A percentile compares a stretch with the other conserved stretches of the same genome.
phyloP scores from a whole-genome alignment of 306 rosid species.

The Quercus glauca region DNA sequence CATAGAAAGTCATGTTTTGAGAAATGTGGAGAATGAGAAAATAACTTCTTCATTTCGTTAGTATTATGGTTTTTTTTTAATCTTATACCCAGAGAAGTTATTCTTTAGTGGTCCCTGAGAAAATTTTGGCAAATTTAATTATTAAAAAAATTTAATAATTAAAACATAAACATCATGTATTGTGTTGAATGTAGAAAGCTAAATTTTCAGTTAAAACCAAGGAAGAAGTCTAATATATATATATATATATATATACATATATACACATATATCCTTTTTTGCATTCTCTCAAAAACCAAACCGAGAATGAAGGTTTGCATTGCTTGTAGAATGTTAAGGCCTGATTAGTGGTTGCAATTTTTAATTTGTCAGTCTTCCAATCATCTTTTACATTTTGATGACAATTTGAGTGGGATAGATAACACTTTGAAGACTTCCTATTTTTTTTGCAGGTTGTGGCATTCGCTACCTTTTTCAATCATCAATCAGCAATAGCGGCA shows the following conservation, averaged over 20 bases:
- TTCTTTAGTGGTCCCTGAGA: too few species aligned
- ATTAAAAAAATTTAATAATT: too few species aligned
- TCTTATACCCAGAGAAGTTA: too few species aligned
- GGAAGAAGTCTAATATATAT: too few species aligned
- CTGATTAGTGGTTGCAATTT: background rate
- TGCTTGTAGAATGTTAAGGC: background rate
- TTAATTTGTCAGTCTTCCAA: background rate
- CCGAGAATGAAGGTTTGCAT: background rate
- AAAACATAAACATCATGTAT: too few species aligned
- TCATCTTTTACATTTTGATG: background rate
- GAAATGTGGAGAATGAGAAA: background rate
- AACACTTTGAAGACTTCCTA: background rate
- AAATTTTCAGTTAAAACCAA: background rate
- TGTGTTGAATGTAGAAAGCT: background rate
- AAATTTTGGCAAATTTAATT: too few species aligned
- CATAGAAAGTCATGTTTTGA: background rate
- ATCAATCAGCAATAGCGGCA: slow-evolving; percentile 79
- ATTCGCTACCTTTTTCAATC: slow-evolving; percentile 90
- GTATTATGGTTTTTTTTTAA: too few species aligned
- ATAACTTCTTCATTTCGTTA: too few species aligned
- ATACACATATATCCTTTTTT: background rate
- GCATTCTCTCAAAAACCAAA: background rate
- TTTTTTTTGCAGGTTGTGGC: slow-evolving; percentile 75
- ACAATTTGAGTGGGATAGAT: background rate
- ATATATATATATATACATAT: too few species aligned